Evolutionary conservation across 768 basidiomycete genomes (phyloP), one percentile per base, ranked within the genome.

Genomic region (Leccinum aurantiacum): DNA sequence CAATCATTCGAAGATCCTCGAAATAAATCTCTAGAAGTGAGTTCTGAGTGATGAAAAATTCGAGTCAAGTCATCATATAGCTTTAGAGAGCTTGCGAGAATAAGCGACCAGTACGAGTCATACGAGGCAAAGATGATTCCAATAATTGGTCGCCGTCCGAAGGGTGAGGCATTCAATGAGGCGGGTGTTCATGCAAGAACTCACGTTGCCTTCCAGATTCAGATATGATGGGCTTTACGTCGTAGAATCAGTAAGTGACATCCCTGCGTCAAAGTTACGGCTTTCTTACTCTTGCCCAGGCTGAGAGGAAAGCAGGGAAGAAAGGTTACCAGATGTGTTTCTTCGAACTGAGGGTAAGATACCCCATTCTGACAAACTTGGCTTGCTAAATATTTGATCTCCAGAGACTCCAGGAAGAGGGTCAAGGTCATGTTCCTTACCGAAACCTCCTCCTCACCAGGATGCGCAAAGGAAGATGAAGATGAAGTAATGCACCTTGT

Each of bases 91-190:
- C 78, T 4, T 56, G 2, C 19, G 0, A 56, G 17, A 76, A 67
- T 1, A 65, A 59, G 33, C 66, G 65, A 17, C 78, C 76, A 0
- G 76, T 79, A 1, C 73, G 78, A 47, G 78, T 79, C 11, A 48
- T 78, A 29, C 69, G 78, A n/a, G 78, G 78, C 24, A 65, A 24
- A 25, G 67, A 50, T 19, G 11, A 31, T 0, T 4, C n/a, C 1
- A 70, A 49, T 38, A 25, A 17, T 53, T 74, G 69, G 37, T 46
- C 74, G 4, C 72, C 72, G 0, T 0, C 19, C 1, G 11, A 19
- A 19, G 74, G 72, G 74, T 75, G 46, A 62, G 67, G 24, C 25
- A 46, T 24, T 1, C 17, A 10, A 6, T 15, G 13, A 31, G 19
- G 8, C 52, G 9, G 17, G 27, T 31, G 6, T 41, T 24, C 22